Percentiles rank a stretch among this genome's conserved stretches.
These are phyloP conservation scores for Candida smagusa DNA, from an alignment of 1,139 yeast species.

Conservation along the genomic window DNA sequence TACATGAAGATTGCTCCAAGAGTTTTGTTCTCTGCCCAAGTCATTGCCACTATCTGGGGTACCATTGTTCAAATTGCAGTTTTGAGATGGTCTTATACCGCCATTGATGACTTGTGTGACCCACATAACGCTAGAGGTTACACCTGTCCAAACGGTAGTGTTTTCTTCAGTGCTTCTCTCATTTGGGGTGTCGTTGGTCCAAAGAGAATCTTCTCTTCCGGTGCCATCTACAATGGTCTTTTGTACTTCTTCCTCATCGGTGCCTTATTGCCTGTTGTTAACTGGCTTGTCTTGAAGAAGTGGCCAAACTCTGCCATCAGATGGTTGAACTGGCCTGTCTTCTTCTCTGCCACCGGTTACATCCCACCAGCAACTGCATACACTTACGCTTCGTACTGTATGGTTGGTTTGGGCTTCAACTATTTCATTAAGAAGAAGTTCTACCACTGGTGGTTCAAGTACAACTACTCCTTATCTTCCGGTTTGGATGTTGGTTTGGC, in stretches of 20 bases:
- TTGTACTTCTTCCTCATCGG: conserved; percentile 43
- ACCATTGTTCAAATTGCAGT: conserved; percentile 44
- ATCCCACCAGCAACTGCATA: conserved; percentile 48
- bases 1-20: conserved; percentile 53
- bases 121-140: conserved; percentile 34
- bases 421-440: conserved; percentile 32
- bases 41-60: conserved; percentile 46
- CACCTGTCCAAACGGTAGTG: conserved; percentile 41
- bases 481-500: conserved; percentile 58
- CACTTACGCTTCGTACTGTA: conserved; percentile 39
- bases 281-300: conserved; percentile 46
- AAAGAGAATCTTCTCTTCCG: conserved; percentile 34
- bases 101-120: conserved; percentile 48
- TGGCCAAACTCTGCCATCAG: conserved; percentile 46
- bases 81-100: conserved; percentile 41
- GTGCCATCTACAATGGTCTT: conserved; percentile 36
- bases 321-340: conserved; percentile 45
- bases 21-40: conserved; percentile 42
- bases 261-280: conserved; percentile 32
- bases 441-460: conserved; percentile 65
- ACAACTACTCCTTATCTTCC: conserved; percentile 56
- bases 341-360: conserved; percentile 44
- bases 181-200: conserved; percentile 49
- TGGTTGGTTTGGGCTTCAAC: conserved; percentile 30
- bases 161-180: conserved; percentile 43